These are phyloP conservation scores for Yarrowia yakushimensis DNA, from an alignment of 805 yeast genomes.

Conservation along the genomic window DNA sequence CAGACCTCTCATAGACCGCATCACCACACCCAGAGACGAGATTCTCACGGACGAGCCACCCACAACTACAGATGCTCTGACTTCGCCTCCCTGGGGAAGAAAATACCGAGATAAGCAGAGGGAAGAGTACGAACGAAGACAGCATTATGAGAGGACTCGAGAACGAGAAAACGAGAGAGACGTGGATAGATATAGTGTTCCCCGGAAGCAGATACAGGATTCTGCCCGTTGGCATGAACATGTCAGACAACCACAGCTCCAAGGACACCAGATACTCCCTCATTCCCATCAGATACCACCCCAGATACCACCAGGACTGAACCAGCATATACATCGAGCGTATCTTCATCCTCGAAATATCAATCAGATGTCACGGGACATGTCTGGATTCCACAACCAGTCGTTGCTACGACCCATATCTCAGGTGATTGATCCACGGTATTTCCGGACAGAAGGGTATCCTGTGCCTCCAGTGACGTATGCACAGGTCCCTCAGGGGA, in stretches of 20 bases:
- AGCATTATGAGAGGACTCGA: neutral
- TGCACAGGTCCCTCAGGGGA: neutral
- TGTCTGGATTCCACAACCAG: slow-evolving; percentile 1
- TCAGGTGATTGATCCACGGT: neutral
- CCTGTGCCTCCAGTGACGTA: neutral
- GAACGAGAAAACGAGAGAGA: neutral
- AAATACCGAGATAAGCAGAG: neutral
- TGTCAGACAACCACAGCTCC: neutral
- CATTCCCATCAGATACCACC: neutral
- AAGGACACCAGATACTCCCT: neutral
- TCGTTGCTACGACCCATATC: neutral
- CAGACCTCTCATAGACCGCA: slow-evolving; percentile 10
- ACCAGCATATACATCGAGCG: neutral
- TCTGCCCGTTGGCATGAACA: slow-evolving; percentile 18
- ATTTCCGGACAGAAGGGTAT: neutral
- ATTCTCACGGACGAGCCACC: slow-evolving; percentile 4
- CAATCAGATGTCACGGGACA: neutral
- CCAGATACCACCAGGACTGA: neutral
- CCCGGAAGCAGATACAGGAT: neutral
- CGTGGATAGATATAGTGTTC: neutral
- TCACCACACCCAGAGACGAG: slow-evolving; percentile 18
- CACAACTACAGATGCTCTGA: neutral
- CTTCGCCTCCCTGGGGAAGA: neutral
- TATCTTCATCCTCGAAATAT: neutral
- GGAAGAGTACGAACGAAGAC: slow-evolving; percentile 7